Evolutionary conservation across 805 yeast species (phyloP).

Genomic region (Nakazawaea molendinolei): DNA sequence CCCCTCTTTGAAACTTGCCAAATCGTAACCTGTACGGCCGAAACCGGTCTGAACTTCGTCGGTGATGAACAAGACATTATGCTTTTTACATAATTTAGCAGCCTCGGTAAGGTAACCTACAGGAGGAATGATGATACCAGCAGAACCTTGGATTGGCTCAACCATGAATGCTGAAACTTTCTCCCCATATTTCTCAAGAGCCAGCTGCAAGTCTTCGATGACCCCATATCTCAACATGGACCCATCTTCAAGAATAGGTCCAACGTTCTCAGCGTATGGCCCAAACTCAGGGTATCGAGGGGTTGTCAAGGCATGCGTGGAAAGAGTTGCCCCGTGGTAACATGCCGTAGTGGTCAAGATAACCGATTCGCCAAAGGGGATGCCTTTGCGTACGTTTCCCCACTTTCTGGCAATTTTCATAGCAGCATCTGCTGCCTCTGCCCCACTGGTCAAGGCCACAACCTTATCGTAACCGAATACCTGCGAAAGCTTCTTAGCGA

Average conservation of each 20-base stretch:
- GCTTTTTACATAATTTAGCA: constrained; percentile 19
- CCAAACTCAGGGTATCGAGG: constrained; percentile 15
- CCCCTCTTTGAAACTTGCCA: constrained; percentile 16
- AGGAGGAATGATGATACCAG: constrained; percentile 24
- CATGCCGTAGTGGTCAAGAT: constrained; percentile 19
- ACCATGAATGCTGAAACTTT: constrained; percentile 22
- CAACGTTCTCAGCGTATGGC: constrained; percentile 19
- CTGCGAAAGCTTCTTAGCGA: constrained; percentile 17
- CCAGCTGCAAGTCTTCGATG: constrained; percentile 15
- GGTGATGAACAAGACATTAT: constrained; percentile 21
- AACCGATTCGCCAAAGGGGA: constrained; percentile 16
- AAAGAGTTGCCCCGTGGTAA: constrained; percentile 22
- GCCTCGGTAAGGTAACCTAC: constrained; percentile 16
- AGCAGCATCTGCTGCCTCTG: constrained; percentile 23
- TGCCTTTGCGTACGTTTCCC: constrained; percentile 19
- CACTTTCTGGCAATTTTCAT: constrained; percentile 23
- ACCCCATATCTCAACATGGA: constrained; percentile 18
- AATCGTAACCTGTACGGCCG: constrained; percentile 21
- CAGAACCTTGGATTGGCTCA: constrained; percentile 24
- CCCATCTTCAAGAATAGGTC: constrained; percentile 20
- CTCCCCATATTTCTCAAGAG: constrained; percentile 17
- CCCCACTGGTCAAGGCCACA: constrained; percentile 21
- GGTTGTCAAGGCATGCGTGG: constrained; percentile 20
- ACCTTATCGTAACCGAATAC: constrained; percentile 18
- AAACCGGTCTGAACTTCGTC: constrained; percentile 25